phyloP scores from a whole-genome alignment of 2,329 filamentous ascomycete species.

The Grosmannia penicillata region DNA sequence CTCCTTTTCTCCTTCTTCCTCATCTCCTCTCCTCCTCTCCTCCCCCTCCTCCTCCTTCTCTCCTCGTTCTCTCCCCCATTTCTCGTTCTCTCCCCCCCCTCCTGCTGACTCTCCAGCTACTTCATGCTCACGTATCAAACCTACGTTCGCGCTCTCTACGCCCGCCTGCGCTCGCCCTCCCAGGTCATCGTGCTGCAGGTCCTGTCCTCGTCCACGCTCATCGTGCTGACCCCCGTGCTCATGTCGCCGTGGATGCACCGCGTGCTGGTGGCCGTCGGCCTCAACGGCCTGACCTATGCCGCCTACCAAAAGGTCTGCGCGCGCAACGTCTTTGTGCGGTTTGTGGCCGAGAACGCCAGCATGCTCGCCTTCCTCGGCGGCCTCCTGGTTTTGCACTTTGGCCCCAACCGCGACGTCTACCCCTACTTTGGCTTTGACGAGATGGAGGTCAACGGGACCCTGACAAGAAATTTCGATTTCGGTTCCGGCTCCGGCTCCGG shows the following conservation, averaged over 20 bases:
- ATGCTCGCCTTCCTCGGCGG: constrained; percentile 55
- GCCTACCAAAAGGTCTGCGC: constrained; percentile 53
- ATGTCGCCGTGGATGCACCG: constrained; percentile 47
- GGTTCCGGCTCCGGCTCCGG: background rate
- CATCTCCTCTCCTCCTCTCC: constrained; percentile 32
- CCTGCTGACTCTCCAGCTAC: constrained; percentile 26
- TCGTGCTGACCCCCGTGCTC: constrained; percentile 47
- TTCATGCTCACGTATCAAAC: constrained; percentile 58
- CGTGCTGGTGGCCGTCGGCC: constrained; percentile 33
- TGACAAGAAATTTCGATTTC: background rate
- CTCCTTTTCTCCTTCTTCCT: constrained; percentile 33
- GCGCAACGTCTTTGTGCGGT: constrained; percentile 53
- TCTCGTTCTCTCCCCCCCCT: constrained; percentile 2
- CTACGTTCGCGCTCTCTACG: constrained; percentile 54
- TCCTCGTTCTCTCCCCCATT: background rate
- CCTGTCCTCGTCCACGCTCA: constrained; percentile 46
- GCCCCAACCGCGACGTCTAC: constrained; percentile 52
- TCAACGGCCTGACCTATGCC: constrained; percentile 44
- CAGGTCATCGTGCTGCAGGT: constrained; percentile 53
- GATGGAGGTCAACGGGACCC: constrained; percentile 19
- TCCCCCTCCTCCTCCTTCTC: background rate
- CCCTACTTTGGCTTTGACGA: constrained; percentile 54
- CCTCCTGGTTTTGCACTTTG: constrained; percentile 51
- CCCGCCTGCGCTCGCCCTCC: constrained; percentile 47
- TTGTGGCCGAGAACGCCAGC: constrained; percentile 50